Evolutionary conservation across 1,284 basidiomycete genomes (phyloP), one percentile per base, ranked within the genome.

Genomic region (Porodaedalea pini): DNA sequence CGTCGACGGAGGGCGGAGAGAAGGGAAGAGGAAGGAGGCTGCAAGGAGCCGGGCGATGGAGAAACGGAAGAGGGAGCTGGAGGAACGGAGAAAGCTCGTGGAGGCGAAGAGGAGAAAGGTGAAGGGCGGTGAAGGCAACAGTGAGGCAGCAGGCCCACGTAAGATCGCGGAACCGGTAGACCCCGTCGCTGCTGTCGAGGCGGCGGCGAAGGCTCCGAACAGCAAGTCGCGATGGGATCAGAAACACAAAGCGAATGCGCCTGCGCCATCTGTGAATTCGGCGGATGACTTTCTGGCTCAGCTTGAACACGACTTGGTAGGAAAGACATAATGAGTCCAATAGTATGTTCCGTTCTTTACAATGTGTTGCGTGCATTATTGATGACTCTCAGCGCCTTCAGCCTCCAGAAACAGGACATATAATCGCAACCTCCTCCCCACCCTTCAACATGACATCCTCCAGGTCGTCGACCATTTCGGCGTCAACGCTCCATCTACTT

Each of bases 391-490:
- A 50, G 13, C n/a, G 31, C 13, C 23, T 17, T 70, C 62, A 90
- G 23, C 88, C 88, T 4, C 91, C 90, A 54, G 86, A 90, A 0
- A 92, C 90, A 4, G 88, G 90, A 63, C 87, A 88, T 48, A 93
- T 92, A 31, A 91, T 77, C 19, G 85, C 89, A 3, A 92, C 81
- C 64, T 89, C 86, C 68, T 92, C 88, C 11, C 88, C 89, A 7
- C 87, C 87, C 39, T 70, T 76, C 44, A 92, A 68, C 11, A 73
- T 56, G n/a, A 79, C 71, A n/a, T 8, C 27, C 10, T 74, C 70
- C 2, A 77, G 75, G 59, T 84, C 77, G n/a, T 85, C 82, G 10
- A 90, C 79, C 86, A 90, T 89, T 69, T 89, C 88, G 53, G 80
- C 85, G 66, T 91, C 75, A 3, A 92, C 85, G 66, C 87, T 88